Base-by-base conservation (phyloP, 2,329 filamentous ascomycete species). In the Epichloe sp. region DNA sequence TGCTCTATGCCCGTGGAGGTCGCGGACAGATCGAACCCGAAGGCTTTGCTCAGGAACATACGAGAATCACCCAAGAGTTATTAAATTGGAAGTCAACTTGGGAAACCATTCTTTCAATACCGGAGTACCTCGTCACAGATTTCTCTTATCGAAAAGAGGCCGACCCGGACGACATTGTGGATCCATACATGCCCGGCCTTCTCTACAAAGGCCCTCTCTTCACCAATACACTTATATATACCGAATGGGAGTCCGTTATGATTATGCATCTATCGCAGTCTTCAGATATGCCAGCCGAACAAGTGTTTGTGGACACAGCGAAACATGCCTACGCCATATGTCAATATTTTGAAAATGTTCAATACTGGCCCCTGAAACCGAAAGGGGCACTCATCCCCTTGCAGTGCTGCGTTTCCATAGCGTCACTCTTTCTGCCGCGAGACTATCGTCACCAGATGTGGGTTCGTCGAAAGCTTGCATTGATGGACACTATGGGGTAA, bases 241-340 rank as follows among this genome's bases (percentile, higher is more conserved):
- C 88, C 53, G 88, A 95, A 62, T 87, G 88, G 72, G 82, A 87
- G 63, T 84, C 84, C 7, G 80, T 90, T 23, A 76, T 84, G 46
- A 74, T 93, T 53, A 88, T 95, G 83, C 88, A 88, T 66, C 80
- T 82, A 57, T 83, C 85, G 58, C 86, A 93, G 59, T 78, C 83
- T 2, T 76, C 80, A 3, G 70, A 78, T 47, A 72, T 77, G 2
- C 66, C 79, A 48, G 73, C 75, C 40, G 77, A 68, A 59, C 63
- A 71, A 44, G 66, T 74, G 2, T 70, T 70, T 41, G 58, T 73
- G 12, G 80, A 85, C 49, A 60, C 91, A 50, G 71, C 72, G 3
- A 64, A 72, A 1, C 74, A 85, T 52, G 85, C 88, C 1, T 78
- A 85, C 57, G 76, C 78, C 49, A 82, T 85, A 42, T 90, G 85